Evolutionary conservation across 2,329 filamentous ascomycete genomes (phyloP).

Genomic region (Penicillium hordei): DNA sequence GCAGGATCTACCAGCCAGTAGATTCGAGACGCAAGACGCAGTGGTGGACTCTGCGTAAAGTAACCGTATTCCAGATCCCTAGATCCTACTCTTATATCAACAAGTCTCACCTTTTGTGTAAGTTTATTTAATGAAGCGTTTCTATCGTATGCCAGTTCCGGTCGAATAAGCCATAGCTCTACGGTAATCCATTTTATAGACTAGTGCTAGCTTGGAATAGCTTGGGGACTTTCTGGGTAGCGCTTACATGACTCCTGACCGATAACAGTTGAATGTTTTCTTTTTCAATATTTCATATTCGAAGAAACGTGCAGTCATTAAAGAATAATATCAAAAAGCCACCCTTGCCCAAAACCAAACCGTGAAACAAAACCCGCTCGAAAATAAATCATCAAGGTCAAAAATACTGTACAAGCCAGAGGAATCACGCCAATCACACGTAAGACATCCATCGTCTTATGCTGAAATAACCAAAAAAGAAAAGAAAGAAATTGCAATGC

Average conservation of each 20-base stretch:
- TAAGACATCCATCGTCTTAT: neutral
- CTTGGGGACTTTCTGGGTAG: neutral
- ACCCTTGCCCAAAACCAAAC: neutral
- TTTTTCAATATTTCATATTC: neutral
- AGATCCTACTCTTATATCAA: no score
- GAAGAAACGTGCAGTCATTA: neutral
- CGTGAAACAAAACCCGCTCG: neutral
- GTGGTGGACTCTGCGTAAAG: no score
- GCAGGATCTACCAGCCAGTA: neutral
- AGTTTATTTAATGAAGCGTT: no score
- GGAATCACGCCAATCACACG: neutral
- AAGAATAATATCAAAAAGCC: neutral
- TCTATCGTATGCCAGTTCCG: no score
- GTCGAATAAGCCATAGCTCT: no score
- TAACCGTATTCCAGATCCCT: no score
- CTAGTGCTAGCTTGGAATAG: neutral
- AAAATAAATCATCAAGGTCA: neutral
- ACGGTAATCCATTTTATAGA: neutral
- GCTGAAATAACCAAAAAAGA: neutral
- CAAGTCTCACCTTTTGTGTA: no score
- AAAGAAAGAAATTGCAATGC: neutral
- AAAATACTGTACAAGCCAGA: neutral
- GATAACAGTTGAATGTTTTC: neutral
- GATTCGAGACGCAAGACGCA: neutral
- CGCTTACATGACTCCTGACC: neutral